These are phyloP conservation scores for Monilinia polystroma DNA, from an alignment of 2,329 filamentous ascomycete genomes.

Conservation along the genomic window DNA sequence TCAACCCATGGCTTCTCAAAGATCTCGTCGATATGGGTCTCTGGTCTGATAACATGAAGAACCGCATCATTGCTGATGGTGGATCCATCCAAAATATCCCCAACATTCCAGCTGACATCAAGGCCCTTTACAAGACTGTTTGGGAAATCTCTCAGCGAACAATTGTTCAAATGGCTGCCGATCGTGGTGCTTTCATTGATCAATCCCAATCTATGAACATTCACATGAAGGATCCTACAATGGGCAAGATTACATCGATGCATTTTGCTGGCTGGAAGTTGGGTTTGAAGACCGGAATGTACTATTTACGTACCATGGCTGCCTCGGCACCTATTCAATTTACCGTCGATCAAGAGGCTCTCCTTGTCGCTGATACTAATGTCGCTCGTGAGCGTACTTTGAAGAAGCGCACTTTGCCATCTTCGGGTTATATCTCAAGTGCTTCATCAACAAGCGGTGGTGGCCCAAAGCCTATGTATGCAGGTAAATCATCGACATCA, in stretches of 20 bases:
- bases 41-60: conserved; percentile 99
- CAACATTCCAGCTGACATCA: conserved; percentile 94
- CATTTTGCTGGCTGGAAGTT: conserved; percentile 99
- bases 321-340: conserved; percentile 97
- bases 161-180: conserved; percentile 96
- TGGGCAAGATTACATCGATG: conserved; percentile 99
- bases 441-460: conserved; percentile 53
- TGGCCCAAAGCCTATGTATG: conserved; percentile 66
- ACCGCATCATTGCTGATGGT: conserved; percentile 96
- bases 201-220: conserved; percentile 99
- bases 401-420: conserved; percentile 68
- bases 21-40: conserved; percentile 96
- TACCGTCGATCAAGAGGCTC: conserved; percentile 94
- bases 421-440: conserved; percentile 43
- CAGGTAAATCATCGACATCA: conserved; percentile 46
- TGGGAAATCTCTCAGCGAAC: conserved; percentile 98
- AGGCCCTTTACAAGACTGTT: conserved; percentile 97
- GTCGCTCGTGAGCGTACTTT: conserved; percentile 59
- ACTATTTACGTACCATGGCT: conserved; percentile 97
- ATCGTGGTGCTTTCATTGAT: conserved; percentile 97
- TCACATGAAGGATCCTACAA: conserved; percentile 97
- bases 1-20: conserved; percentile 98
- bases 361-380: conserved; percentile 82
- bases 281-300: conserved; percentile 99
- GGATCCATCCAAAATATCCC: conserved; percentile 96